Base-by-base conservation (phyloP, 2,329 filamentous ascomycete species). In the Clonostachys sp. region DNA sequence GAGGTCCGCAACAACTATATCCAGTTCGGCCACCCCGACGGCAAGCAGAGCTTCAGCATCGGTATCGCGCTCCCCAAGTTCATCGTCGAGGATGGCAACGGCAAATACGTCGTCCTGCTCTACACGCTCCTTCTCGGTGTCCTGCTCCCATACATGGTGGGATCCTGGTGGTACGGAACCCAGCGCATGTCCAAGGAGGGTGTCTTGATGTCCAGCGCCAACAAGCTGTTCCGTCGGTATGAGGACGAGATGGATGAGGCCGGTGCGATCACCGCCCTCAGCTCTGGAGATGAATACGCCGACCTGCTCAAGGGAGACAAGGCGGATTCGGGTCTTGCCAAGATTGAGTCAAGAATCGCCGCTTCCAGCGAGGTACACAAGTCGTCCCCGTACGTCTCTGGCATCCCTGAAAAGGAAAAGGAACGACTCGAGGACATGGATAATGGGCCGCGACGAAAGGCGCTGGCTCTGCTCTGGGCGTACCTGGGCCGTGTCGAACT, bases 91-190 rank as follows among this genome's bases (percentile, higher is more conserved):
- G 90, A 96, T 56, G 92, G 91, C 47, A 95, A 94, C 65, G 92
- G 91, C 55, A 97, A 96, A 74, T 97, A 95, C 62, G 87, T 99
- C 46, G 76, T 99, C 51, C 75, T 96, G 48, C 79, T 96, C 53
- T 99, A 99, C 66, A 91, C 90, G 36, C 69, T 86, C 34, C 78
- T 97, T 38, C 83, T 99, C 45, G 94, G 92, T 47, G 89, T 97
- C 51, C 73, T 96, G 50, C 75, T 99, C 45, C 94, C 94, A 4
- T 99, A 95, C 65, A 75, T 94, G 43, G 92, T 99, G 48, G 94
- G 94, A 43, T 91, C 87, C 50, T 99, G 94, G 94, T 99, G 94
- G 94, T 99, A 99, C 64, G 94, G 95, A 51, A 95, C 90, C 34
- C 92, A 96, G 67, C 83, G 86, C 58, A 83, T 89, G 68, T 97